Conservation (phyloP, 768 basidiomycete species). For the Hirschioporus abietinus region DNA sequence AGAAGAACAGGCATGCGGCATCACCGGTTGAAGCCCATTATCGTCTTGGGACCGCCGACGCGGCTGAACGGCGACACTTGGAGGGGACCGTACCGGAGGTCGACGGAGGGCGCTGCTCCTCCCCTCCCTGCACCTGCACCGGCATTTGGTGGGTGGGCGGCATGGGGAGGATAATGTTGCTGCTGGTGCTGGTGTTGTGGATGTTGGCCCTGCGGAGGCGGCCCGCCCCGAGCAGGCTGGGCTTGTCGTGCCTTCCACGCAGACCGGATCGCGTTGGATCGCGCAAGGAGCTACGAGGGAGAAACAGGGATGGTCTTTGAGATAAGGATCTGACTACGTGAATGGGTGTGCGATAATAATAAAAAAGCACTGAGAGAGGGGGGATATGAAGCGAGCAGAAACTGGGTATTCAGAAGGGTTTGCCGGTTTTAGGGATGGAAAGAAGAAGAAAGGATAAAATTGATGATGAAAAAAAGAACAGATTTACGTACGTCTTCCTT, state of each 20-base stretch:
- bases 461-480: background rate
- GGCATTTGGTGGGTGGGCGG: conserved; percentile 7
- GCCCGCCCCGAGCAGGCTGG: conserved; percentile 29
- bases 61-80: conserved; percentile 65
- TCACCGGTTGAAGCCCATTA: conserved; percentile 68
- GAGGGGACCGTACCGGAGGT: conserved; percentile 61
- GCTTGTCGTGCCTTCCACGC: conserved; percentile 68
- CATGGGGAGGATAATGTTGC: conserved; percentile 11
- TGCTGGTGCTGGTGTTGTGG: conserved; percentile 20
- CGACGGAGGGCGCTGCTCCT: conserved; percentile 16
- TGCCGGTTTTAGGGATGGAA: background rate
- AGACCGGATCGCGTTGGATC: conserved; percentile 56
- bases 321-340: background rate
- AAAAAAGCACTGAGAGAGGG: no score
- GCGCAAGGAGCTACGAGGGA: conserved; percentile 53
- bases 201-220: conserved; percentile 18
- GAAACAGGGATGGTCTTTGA: background rate
- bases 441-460: background rate
- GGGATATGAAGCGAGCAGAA: background rate
- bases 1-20: background rate
- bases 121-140: conserved; percentile 15
- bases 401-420: conserved; percentile 1
- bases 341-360: no score
- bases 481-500: conserved; percentile 62
- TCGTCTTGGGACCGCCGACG: conserved; percentile 56